Evolutionary conservation across 208 protist genomes (phyloP).

Genomic region (Porcisia deanei): DNA sequence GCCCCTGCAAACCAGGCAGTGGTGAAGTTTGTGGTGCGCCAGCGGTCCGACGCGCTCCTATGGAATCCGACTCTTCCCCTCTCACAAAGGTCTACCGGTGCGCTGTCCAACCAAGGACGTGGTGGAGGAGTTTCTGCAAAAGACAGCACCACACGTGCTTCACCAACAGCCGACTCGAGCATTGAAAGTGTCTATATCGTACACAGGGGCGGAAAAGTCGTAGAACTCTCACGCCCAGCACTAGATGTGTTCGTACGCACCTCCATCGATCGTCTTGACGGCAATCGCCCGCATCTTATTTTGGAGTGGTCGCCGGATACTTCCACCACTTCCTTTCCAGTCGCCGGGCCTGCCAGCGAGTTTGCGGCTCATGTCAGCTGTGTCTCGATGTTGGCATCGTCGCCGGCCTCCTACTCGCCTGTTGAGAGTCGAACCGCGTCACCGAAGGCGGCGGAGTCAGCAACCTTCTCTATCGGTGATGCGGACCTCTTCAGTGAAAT

Average conservation of each 20-base stretch:
- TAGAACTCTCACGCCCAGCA: constrained; percentile 47
- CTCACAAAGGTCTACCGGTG: background rate
- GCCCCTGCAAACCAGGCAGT: constrained; percentile 38
- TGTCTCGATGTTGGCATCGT: constrained; percentile 38
- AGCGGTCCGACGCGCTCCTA: constrained; percentile 15
- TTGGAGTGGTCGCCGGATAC: constrained; percentile 62
- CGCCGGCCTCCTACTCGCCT: constrained; percentile 33
- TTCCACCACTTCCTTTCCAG: constrained; percentile 49
- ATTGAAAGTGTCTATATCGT: constrained; percentile 57
- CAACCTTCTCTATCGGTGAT: constrained; percentile 22
- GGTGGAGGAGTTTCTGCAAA: background rate
- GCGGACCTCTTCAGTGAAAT: constrained; percentile 19
- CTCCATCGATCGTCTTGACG: constrained; percentile 50
- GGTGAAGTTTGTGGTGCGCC: constrained; percentile 57
- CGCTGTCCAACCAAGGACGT: background rate
- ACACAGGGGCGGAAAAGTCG: constrained; percentile 63
- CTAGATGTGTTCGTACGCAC: constrained; percentile 63
- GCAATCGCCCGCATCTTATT: constrained; percentile 51
- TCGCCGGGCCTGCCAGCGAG: constrained; percentile 57
- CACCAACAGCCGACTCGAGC: constrained; percentile 14
- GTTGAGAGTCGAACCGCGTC: constrained; percentile 36
- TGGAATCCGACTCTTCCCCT: constrained; percentile 36
- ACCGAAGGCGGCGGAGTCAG: constrained; percentile 15
- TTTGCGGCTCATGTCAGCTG: constrained; percentile 50
- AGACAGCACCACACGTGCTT: background rate